phyloP scores from a whole-genome alignment of 208 protist genomes.

The Phytomonas francai region DNA sequence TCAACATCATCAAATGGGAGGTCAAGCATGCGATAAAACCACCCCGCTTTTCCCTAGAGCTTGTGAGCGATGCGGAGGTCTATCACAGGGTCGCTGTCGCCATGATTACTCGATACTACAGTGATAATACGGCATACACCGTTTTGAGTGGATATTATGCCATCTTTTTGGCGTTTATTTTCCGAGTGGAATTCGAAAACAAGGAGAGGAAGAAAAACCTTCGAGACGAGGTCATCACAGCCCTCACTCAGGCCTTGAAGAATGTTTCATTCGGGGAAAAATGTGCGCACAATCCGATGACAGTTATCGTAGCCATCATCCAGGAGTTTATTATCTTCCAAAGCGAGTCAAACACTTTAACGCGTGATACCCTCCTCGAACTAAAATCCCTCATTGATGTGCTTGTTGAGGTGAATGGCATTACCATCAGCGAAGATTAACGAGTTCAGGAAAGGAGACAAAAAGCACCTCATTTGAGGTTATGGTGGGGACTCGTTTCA shows the following conservation, averaged over 20 bases:
- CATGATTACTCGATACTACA: slow-evolving; percentile 32
- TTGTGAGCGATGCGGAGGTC: neutral
- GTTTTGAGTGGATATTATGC: slow-evolving; percentile 80
- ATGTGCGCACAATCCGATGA: slow-evolving; percentile 41
- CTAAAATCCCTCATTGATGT: slow-evolving; percentile 38
- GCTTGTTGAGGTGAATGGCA: slow-evolving; percentile 44
- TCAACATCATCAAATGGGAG: slow-evolving; percentile 74
- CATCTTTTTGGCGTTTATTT: slow-evolving; percentile 59
- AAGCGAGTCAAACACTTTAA: slow-evolving; percentile 58
- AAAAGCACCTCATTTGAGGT: neutral
- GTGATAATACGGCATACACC: slow-evolving; percentile 33
- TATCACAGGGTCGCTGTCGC: slow-evolving; percentile 9
- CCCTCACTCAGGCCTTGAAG: slow-evolving; percentile 33
- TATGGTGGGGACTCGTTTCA: slow-evolving; percentile 8
- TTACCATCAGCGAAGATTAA: slow-evolving; percentile 20
- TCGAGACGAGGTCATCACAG: slow-evolving; percentile 55
- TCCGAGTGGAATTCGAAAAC: slow-evolving; percentile 16
- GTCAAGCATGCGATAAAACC: slow-evolving; percentile 5
- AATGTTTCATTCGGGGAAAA: slow-evolving; percentile 17
- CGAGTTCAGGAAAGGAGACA: neutral
- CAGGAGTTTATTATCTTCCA: slow-evolving; percentile 88
- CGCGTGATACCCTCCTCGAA: slow-evolving; percentile 34
- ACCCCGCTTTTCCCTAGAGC: slow-evolving; percentile 12
- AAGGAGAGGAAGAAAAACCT: slow-evolving; percentile 16
- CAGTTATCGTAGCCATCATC: slow-evolving; percentile 63